A percentile compares a stretch with the other conserved stretches of the same genome.
phyloP scores from a whole-genome alignment of 495 filamentous ascomycete genomes.

The Acidomyces sp. region DNA sequence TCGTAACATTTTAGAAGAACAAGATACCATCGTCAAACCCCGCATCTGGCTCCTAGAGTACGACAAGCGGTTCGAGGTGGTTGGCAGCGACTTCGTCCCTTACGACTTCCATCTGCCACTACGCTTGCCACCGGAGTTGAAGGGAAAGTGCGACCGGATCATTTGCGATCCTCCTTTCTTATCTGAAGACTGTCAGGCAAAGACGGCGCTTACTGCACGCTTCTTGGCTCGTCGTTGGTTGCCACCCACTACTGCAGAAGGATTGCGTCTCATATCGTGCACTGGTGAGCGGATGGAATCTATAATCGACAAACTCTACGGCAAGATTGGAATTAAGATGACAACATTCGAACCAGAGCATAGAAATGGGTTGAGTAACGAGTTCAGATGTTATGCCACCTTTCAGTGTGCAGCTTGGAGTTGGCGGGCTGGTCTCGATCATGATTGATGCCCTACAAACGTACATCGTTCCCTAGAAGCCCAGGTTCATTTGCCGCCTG shows the following conservation, averaged over 20 bases:
- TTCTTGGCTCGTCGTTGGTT: slow-evolving; percentile 45
- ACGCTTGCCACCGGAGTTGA: slow-evolving; percentile 46
- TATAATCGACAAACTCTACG: slow-evolving; percentile 27
- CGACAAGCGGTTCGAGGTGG: slow-evolving; percentile 57
- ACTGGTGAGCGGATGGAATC: slow-evolving; percentile 31
- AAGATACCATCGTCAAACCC: slow-evolving; percentile 25
- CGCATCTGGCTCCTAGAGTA: slow-evolving; percentile 53
- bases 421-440: slow-evolving; percentile 19
- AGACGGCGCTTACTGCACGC: slow-evolving; percentile 60
- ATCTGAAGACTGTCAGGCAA: slow-evolving; percentile 68
- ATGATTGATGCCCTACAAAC: no score
- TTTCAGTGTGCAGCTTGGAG: slow-evolving; percentile 49
- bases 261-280: slow-evolving; percentile 25
- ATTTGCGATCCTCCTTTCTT: slow-evolving; percentile 69
- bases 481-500: no score
- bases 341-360: slow-evolving; percentile 53
- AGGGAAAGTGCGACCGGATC: slow-evolving; percentile 50
- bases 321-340: slow-evolving; percentile 32
- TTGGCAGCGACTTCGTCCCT: slow-evolving; percentile 49
- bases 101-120: slow-evolving; percentile 62
- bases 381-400: slow-evolving; percentile 66
- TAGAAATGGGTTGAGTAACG: slow-evolving; percentile 56
- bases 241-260: neutral
- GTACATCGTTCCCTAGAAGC: no score
- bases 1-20: slow-evolving; percentile 42